Conservation (phyloP, 2,329 filamentous ascomycete species). For the Phoma sp. region DNA sequence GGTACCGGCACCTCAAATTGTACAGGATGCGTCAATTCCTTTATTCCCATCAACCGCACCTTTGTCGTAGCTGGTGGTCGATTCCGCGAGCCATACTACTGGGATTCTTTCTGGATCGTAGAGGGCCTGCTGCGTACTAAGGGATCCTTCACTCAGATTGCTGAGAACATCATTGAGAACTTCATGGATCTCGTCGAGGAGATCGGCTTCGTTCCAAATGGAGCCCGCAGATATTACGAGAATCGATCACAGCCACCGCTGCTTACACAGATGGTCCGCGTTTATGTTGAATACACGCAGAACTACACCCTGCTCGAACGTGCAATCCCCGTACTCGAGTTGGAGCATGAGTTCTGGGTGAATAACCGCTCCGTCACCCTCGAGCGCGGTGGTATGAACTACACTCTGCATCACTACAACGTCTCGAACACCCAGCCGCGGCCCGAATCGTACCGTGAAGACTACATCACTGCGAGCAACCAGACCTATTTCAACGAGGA, state of each 20-base stretch:
- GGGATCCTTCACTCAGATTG: slow-evolving; percentile 67
- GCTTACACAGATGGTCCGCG: slow-evolving; percentile 69
- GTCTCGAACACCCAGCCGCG: slow-evolving; percentile 70
- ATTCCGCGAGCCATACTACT: slow-evolving; percentile 74
- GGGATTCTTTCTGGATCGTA: slow-evolving; percentile 74
- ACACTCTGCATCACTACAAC: slow-evolving; percentile 65
- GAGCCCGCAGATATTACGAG: slow-evolving; percentile 70
- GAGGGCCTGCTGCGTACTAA: slow-evolving; percentile 70
- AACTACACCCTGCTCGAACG: slow-evolving; percentile 66
- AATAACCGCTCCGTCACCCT: slow-evolving; percentile 66
- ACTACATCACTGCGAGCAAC: slow-evolving; percentile 71
- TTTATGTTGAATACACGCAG: slow-evolving; percentile 69
- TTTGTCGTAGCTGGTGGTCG: slow-evolving; percentile 76
- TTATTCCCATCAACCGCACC: slow-evolving; percentile 69
- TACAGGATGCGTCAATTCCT: slow-evolving; percentile 67
- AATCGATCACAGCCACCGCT: slow-evolving; percentile 73
- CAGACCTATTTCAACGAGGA: slow-evolving; percentile 65
- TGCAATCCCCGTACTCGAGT: slow-evolving; percentile 67
- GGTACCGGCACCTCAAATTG: slow-evolving; percentile 50
- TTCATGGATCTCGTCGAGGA: slow-evolving; percentile 70
- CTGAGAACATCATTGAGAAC: slow-evolving; percentile 72
- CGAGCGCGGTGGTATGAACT: slow-evolving; percentile 54
- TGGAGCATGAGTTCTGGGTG: slow-evolving; percentile 69
- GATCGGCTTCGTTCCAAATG: slow-evolving; percentile 72
- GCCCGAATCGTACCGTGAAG: slow-evolving; percentile 71